These are phyloP conservation scores for Cynara cardunculus DNA, from an alignment of 129 eudicot species.

Conservation along the genomic window DNA sequence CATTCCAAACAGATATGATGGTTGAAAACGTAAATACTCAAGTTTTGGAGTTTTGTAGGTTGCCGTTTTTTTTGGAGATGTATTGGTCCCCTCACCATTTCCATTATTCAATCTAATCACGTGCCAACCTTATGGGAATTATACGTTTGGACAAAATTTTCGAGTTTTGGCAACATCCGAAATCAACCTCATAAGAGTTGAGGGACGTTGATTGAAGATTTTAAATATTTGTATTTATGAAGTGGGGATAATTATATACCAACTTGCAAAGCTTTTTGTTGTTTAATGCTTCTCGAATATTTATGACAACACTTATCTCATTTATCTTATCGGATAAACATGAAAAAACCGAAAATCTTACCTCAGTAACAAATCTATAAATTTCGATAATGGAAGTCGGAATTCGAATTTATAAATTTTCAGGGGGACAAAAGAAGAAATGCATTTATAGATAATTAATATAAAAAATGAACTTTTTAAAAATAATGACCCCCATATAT, in stretches of 20 bases:
- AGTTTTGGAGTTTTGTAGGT: neutral
- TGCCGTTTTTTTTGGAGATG: neutral
- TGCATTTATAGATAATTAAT: no score
- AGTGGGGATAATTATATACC: neutral
- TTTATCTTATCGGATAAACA: no score
- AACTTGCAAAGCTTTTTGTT: neutral
- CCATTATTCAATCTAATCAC: constrained; percentile 8
- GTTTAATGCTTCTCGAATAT: neutral
- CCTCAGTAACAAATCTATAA: no score
- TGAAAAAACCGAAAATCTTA: no score
- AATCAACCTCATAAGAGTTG: neutral
- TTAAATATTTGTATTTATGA: neutral
- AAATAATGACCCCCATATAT: no score
- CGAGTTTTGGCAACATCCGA: neutral
- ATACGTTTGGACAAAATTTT: neutral
- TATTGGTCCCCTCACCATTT: constrained; percentile 20
- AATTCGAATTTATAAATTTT: no score
- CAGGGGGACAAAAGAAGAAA: no score
- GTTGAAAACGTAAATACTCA: neutral
- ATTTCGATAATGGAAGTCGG: no score
- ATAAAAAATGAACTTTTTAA: no score
- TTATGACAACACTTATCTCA: no score
- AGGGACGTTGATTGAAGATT: neutral
- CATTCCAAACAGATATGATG: neutral
- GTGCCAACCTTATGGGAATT: constrained; percentile 1